These are phyloP conservation scores for Bullera alba DNA, from an alignment of 768 basidiomycete species.

Conservation along the genomic window DNA sequence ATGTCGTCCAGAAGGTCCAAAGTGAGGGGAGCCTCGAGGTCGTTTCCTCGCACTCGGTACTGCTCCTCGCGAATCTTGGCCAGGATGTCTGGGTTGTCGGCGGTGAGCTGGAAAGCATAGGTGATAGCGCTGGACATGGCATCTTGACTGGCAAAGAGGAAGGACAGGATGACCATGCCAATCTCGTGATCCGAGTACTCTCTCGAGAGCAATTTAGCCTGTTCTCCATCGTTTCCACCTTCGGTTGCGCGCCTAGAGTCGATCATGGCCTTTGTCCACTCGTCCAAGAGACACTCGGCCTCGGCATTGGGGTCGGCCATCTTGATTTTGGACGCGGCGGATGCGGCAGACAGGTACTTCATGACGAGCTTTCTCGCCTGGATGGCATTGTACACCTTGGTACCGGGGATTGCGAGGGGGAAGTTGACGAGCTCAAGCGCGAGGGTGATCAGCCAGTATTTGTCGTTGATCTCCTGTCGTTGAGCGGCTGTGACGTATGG, in stretches of 20 bases:
- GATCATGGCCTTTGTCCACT: constrained; percentile 72
- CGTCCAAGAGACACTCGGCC: constrained; percentile 83
- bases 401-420: constrained; percentile 87
- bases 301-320: constrained; percentile 69
- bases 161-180: constrained; percentile 92
- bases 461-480: constrained; percentile 72
- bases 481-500: constrained; percentile 75
- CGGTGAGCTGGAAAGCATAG: constrained; percentile 92
- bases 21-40: constrained; percentile 67
- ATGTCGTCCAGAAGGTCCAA: constrained; percentile 86
- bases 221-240: constrained; percentile 51
- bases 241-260: constrained; percentile 52
- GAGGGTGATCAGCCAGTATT: constrained; percentile 92
- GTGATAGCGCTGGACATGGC: constrained; percentile 97
- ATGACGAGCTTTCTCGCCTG: constrained; percentile 81
- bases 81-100: constrained; percentile 81
- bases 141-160: constrained; percentile 93
- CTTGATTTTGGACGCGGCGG: constrained; percentile 66
- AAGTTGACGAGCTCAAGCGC: constrained; percentile 99
- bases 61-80: constrained; percentile 89
- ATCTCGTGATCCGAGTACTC: constrained; percentile 93
- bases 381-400: constrained; percentile 89
- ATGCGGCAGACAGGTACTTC: constrained; percentile 61
- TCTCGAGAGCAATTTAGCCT: constrained; percentile 52
- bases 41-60: constrained; percentile 68